phyloP scores from a whole-genome alignment of 208 protist species.

The Pavlovales sp. region DNA sequence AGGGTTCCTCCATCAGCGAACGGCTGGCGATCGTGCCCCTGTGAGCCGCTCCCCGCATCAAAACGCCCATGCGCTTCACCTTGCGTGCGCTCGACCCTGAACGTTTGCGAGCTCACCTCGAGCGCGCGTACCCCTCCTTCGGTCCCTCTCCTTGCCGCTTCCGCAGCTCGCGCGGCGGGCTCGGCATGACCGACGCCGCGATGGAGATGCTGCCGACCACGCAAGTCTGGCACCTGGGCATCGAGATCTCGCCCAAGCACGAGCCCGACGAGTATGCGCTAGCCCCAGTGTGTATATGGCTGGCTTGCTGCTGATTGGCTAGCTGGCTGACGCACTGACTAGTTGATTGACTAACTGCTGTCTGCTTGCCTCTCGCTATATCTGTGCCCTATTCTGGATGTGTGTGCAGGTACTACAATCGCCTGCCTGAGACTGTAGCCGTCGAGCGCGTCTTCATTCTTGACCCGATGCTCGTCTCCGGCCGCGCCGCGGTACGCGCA shows the following conservation, averaged over 20 bases:
- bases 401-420: constrained; percentile 45
- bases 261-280: too few species aligned
- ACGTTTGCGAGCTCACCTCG: background rate
- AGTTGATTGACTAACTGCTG: too few species aligned
- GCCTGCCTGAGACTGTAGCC: constrained; percentile 11
- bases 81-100: background rate
- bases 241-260: too few species aligned
- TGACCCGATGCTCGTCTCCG: constrained; percentile 33
- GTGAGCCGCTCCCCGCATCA: too few species aligned
- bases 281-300: too few species aligned
- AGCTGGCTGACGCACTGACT: too few species aligned
- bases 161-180: constrained; percentile 15
- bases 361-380: too few species aligned
- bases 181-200: constrained; percentile 29
- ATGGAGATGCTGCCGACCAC: constrained; percentile 26
- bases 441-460: constrained; percentile 8
- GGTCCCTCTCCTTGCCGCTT: background rate
- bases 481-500: background rate
- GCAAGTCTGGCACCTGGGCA: constrained; percentile 21
- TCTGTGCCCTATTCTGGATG: too few species aligned
- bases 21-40: constrained; percentile 23
- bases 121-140: background rate
- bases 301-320: too few species aligned
- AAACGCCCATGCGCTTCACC: background rate
- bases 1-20: background rate